Evolutionary conservation across 2,329 filamentous ascomycete species (phyloP).

Genomic region (Colletotrichum cereale): DNA sequence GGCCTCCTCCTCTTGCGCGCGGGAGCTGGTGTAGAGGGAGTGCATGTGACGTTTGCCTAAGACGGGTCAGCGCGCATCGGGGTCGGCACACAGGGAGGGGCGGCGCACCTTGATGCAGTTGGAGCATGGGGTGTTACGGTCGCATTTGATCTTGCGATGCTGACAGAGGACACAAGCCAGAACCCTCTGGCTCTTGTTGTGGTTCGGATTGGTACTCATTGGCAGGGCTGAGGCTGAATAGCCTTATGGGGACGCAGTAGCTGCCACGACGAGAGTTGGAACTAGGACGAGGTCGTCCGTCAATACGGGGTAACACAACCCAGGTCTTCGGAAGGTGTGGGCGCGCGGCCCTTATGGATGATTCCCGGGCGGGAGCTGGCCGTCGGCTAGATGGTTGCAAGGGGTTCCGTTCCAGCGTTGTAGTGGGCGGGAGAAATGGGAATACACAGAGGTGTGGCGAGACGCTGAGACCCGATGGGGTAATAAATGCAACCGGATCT

Average conservation of each 20-base stretch:
- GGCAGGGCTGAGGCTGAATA: conserved; percentile 29
- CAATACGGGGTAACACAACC: conserved; percentile 21
- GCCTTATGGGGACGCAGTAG: conserved; percentile 19
- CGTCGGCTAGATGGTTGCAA: conserved; percentile 10
- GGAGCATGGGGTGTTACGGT: conserved; percentile 69
- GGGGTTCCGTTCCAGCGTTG: conserved; percentile 10
- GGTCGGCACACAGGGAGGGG: neutral
- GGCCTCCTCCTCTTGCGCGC: conserved; percentile 70
- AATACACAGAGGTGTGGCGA: conserved; percentile 1
- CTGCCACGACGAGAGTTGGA: conserved; percentile 17
- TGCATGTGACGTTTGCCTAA: conserved; percentile 70
- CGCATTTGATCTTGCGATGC: conserved; percentile 73
- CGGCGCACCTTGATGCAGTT: conserved; percentile 69
- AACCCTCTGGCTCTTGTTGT: conserved; percentile 58
- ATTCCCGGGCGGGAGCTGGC: conserved; percentile 20
- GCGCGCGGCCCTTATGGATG: conserved; percentile 38
- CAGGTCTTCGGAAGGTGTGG: conserved; percentile 26
- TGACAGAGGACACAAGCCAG: conserved; percentile 70
- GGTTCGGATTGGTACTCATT: conserved; percentile 34
- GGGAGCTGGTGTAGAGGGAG: conserved; percentile 70
- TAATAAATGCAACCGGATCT: conserved; percentile 30
- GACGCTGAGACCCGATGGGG: conserved; percentile 11
- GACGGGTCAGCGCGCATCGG: conserved; percentile 27
- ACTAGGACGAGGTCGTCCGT: conserved; percentile 33
- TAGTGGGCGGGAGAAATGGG: neutral